These are phyloP conservation scores for Penicillium malachiteum DNA, from an alignment of 495 filamentous ascomycete species.

Conservation along the genomic window DNA sequence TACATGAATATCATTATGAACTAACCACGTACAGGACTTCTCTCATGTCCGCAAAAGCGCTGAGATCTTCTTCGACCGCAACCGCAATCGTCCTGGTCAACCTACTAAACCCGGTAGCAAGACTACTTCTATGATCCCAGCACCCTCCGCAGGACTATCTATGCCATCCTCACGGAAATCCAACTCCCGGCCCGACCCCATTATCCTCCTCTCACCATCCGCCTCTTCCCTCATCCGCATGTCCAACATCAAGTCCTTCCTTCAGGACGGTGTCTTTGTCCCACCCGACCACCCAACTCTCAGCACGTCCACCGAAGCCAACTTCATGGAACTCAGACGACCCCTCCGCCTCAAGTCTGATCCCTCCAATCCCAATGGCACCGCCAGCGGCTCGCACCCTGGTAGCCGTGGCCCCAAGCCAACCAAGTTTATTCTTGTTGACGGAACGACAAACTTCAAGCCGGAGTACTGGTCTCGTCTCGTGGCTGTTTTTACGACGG, in stretches of 20 bases:
- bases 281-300: constrained; percentile 67
- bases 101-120: constrained; percentile 42
- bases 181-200: constrained; percentile 75
- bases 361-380: constrained; percentile 27
- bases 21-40: constrained; percentile 68
- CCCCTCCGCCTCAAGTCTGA: constrained; percentile 66
- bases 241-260: constrained; percentile 95
- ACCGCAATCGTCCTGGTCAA: constrained; percentile 44
- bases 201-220: constrained; percentile 97
- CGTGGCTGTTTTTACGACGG: constrained; percentile 96
- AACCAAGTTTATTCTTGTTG: constrained; percentile 88
- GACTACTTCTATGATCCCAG: constrained; percentile 27
- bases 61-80: constrained; percentile 71
- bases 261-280: constrained; percentile 78
- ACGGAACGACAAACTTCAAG: constrained; percentile 89
- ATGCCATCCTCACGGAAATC: constrained; percentile 47
- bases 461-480: constrained; percentile 97
- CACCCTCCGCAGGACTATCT: constrained; percentile 44
- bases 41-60: constrained; percentile 88
- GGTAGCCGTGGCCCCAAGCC: constrained; percentile 58
- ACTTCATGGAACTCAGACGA: constrained; percentile 81
- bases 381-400: constrained; percentile 20
- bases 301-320: constrained; percentile 57
- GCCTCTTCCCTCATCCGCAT: constrained; percentile 96
- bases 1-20: not conserved